Base-by-base conservation (phyloP, 768 basidiomycete species). In the Phylloporus scabripes region DNA sequence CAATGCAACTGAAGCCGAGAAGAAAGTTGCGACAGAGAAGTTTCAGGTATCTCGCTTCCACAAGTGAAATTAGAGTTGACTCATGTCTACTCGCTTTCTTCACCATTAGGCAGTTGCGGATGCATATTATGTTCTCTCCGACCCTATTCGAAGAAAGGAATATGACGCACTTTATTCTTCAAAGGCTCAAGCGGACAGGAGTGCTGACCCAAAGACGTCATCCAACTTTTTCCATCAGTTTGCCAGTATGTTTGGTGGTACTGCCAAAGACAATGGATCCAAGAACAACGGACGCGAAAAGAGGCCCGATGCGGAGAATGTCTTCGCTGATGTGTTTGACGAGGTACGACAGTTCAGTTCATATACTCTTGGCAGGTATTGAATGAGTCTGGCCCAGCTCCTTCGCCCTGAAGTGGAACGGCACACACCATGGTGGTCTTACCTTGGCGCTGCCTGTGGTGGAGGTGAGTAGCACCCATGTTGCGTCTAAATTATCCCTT, bases 51-150 rank as follows among this genome's bases (percentile, higher is more conserved):
- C 38, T 45, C 24, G 33, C 41, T 8, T 39, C 40, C 17, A 36
- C 34, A 5, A 15, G 11, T 14, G 1, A 62, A 87, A 14, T 18
- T 37, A 20, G 45, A 29, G 23, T 33, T 20, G 2, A 24, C 51
- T 42, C 31, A 43, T 36, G 11, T 24, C 29, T 8, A 26, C 26
- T 32, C 45, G 29, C 28, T 40, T 31, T 11, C 29, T 4, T 31
- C 29, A 31, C 10, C 29, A 7, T 11, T 23, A 61, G 86, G 82
- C 86, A 7, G 83, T 96, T 54, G 92, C 93, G 46, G 93, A 96
- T 66, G 92, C 92, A 15, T 95, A 95, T 70, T 96, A 90, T 64
- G 87, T 94, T 23, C 79, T 97, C 32, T 92, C 89, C 3, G 91
- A 96, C 66, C 68, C 82, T 4, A 74, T 75, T 37, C 75, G 87